Conservation (phyloP, 345 rosid species). For the Bretschneidera sinensis region DNA sequence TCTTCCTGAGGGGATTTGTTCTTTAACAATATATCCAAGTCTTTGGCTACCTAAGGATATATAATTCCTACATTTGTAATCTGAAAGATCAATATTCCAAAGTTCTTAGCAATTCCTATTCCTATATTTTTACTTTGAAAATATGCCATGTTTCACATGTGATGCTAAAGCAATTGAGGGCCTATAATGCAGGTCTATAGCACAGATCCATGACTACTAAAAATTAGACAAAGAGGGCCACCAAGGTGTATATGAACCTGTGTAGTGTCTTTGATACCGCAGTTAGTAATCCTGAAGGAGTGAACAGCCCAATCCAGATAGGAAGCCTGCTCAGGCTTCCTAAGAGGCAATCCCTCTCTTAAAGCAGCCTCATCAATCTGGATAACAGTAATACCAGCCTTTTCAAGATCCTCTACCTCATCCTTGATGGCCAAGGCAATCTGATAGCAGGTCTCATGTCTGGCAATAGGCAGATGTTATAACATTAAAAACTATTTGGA, state of each 20-base stretch:
- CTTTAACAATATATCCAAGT: too few species aligned
- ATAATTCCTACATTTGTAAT: too few species aligned
- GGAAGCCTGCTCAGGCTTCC: conserved; percentile 52
- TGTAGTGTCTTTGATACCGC: conserved; percentile 50
- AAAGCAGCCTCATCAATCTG: conserved; percentile 67
- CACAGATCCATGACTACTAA: background rate
- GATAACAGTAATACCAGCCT: conserved; percentile 48
- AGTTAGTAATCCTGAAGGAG: conserved; percentile 58
- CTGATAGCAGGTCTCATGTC: conserved; percentile 58
- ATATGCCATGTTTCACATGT: too few species aligned
- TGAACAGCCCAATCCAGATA: conserved; percentile 68
- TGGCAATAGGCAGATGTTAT: conserved; percentile 14
- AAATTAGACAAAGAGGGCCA: background rate
- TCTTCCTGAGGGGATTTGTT: too few species aligned
- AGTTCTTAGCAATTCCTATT: too few species aligned
- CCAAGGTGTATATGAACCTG: conserved; percentile 47
- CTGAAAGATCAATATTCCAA: background rate
- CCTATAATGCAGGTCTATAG: too few species aligned
- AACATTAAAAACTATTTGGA: background rate
- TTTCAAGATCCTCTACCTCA: conserved; percentile 59
- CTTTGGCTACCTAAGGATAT: too few species aligned
- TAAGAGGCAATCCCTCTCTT: conserved; percentile 63
- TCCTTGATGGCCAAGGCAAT: conserved; percentile 63
- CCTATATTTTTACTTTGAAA: too few species aligned
- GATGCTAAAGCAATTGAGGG: too few species aligned